phyloP scores from a whole-genome alignment of 2,329 filamentous ascomycete genomes.

The Ambrosiella xylebori region DNA sequence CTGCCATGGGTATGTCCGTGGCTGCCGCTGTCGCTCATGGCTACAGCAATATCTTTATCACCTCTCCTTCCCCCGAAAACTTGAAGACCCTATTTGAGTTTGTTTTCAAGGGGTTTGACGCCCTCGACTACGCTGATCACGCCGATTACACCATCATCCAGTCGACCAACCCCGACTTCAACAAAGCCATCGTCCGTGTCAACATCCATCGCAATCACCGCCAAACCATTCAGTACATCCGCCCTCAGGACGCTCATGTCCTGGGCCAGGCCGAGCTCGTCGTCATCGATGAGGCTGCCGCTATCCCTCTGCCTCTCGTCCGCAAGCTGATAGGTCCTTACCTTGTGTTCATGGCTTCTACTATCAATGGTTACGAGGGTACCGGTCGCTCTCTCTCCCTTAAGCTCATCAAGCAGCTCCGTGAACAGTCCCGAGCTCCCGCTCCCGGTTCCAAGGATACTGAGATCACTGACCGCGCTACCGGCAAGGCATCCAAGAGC shows the following conservation, averaged over 20 bases:
- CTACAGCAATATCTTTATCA: constrained; percentile 99
- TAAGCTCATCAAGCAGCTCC: constrained; percentile 91
- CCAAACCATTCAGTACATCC: constrained; percentile 96
- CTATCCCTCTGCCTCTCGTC: constrained; percentile 84
- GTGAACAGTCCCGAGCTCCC: constrained; percentile 64
- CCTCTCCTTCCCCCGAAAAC: constrained; percentile 92
- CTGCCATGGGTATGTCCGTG: constrained; percentile 82
- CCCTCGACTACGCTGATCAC: constrained; percentile 83
- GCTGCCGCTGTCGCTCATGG: constrained; percentile 88
- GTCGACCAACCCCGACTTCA: constrained; percentile 95
- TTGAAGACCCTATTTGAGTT: constrained; percentile 98
- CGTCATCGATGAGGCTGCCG: constrained; percentile 93
- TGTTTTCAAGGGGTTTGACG: constrained; percentile 94
- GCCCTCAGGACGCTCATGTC: constrained; percentile 88
- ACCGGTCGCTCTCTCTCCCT: constrained; percentile 87
- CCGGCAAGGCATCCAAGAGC: constrained; percentile 53
- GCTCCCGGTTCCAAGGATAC: constrained; percentile 37
- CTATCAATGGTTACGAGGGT: constrained; percentile 96
- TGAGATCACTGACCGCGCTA: constrained; percentile 59
- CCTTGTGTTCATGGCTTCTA: constrained; percentile 97
- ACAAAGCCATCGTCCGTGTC: constrained; percentile 94
- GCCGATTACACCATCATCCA: constrained; percentile 96
- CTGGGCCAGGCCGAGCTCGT: constrained; percentile 87
- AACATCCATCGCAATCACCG: constrained; percentile 90
- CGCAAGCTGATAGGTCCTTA: constrained; percentile 92